These are phyloP conservation scores for Penicillium riverlandense DNA, from an alignment of 495 filamentous ascomycete genomes.

Conservation along the genomic window DNA sequence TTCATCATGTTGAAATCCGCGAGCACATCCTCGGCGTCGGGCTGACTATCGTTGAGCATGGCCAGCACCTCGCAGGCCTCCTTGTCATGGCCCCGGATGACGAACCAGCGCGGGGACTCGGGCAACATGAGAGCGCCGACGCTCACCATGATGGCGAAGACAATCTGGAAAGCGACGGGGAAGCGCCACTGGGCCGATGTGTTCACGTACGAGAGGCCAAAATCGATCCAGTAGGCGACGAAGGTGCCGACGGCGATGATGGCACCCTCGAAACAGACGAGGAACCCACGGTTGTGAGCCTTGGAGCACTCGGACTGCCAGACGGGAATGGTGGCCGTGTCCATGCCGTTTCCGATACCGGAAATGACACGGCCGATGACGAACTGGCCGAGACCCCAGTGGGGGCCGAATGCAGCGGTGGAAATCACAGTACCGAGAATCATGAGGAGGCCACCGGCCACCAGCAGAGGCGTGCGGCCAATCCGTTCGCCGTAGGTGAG, in stretches of 20 bases:
- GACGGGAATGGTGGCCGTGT: conserved; percentile 67
- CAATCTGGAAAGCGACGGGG: conserved; percentile 72
- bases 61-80: conserved; percentile 58
- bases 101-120: conserved; percentile 71
- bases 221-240: conserved; percentile 81
- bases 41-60: conserved; percentile 35
- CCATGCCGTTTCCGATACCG: conserved; percentile 68
- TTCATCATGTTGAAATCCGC: conserved; percentile 44
- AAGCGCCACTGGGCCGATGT: conserved; percentile 48
- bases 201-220: conserved; percentile 58
- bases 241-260: conserved; percentile 70
- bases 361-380: conserved; percentile 66
- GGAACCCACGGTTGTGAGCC: conserved; percentile 66
- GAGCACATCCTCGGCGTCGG: conserved; percentile 24
- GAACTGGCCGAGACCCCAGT: conserved; percentile 54
- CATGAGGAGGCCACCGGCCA: conserved; percentile 63
- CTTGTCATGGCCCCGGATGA: conserved; percentile 52
- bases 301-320: conserved; percentile 70
- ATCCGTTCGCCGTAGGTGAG: conserved; percentile 59
- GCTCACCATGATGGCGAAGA: conserved; percentile 59
- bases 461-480: conserved; percentile 56
- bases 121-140: conserved; percentile 54
- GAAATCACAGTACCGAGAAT: conserved; percentile 68
- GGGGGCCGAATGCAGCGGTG: conserved; percentile 38
- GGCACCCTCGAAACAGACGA: conserved; percentile 77